Evolutionary conservation across 345 rosid genomes (phyloP).

Genomic region (Brassica nigra): DNA sequence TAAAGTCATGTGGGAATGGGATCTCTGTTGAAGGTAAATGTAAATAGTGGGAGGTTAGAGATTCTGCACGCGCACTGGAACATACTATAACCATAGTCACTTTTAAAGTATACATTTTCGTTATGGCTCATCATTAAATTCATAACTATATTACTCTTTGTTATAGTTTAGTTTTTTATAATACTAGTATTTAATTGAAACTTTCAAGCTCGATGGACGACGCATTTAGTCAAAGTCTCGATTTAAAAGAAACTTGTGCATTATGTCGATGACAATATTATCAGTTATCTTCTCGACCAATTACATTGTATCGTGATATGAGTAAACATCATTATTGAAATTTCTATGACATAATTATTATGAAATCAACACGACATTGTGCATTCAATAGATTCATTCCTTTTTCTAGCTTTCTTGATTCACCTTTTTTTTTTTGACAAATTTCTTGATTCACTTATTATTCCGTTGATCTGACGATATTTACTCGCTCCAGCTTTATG

Average conservation of each 20-base stretch:
- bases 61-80: constrained; percentile 40
- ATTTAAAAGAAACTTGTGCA: constrained; percentile 25
- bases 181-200: constrained; percentile 10
- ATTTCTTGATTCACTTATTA: neutral
- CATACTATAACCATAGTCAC: constrained; percentile 7
- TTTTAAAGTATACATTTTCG: constrained; percentile 28
- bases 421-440: too few relatives aligned
- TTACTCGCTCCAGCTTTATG: neutral
- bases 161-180: neutral
- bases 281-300: constrained; percentile 14
- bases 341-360: constrained; percentile 23
- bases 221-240: constrained; percentile 37
- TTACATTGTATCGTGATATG: constrained; percentile 9
- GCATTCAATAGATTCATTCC: constrained; percentile 4
- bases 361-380: constrained; percentile 14
- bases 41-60: constrained; percentile 45
- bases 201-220: constrained; percentile 25
- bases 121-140: constrained; percentile 25
- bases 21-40: constrained; percentile 35
- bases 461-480: constrained; percentile 14
- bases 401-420: neutral
- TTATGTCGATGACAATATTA: constrained; percentile 11
- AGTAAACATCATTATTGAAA: neutral
- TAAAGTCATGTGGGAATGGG: constrained; percentile 37
- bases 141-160: constrained; percentile 13